Conservation (phyloP, 805 yeast genomes). For the Wickerhamiella bombiphila region DNA sequence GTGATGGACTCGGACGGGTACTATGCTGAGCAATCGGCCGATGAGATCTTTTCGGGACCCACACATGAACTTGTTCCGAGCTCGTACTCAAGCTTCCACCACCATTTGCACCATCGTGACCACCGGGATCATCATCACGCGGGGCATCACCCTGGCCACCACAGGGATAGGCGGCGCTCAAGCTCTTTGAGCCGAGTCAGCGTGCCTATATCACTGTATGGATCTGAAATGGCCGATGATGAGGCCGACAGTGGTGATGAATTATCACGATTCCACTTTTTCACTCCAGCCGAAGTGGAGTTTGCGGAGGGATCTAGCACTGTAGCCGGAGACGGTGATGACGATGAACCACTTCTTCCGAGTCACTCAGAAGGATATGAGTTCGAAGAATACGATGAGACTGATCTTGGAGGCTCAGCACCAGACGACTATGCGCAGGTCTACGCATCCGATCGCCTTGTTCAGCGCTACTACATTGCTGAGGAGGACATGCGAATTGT, state of each 20-base stretch:
- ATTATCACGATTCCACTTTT: conserved; percentile 45
- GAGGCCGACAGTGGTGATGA: conserved; percentile 7
- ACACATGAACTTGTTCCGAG: conserved; percentile 57
- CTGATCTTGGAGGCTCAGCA: conserved; percentile 8
- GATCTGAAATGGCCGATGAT: conserved; percentile 1
- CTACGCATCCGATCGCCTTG: conserved; percentile 19
- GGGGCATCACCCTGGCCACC: conserved; percentile 2
- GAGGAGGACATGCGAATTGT: conserved; percentile 93
- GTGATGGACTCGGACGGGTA: conserved; percentile 17
- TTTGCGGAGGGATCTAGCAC: conserved; percentile 75
- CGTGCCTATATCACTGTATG: not conserved
- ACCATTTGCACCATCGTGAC: no score
- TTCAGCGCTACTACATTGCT: conserved; percentile 78
- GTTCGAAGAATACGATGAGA: conserved; percentile 9
- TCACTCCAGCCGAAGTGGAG: conserved; percentile 69
- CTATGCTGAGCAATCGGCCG: conserved; percentile 20
- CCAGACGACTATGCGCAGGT: conserved; percentile 8
- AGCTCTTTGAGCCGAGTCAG: not conserved
- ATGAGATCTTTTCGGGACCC: conserved; percentile 60
- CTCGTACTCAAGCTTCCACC: conserved; percentile 54
- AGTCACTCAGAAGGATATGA: not conserved
- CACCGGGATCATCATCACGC: conserved; percentile 15
- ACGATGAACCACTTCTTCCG: conserved; percentile 4
- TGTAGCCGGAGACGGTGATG: conserved; percentile 33
- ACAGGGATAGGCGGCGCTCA: not conserved